Evolutionary conservation across 257 asterid species (phyloP).

Genomic region (Nicotiana undulata): DNA sequence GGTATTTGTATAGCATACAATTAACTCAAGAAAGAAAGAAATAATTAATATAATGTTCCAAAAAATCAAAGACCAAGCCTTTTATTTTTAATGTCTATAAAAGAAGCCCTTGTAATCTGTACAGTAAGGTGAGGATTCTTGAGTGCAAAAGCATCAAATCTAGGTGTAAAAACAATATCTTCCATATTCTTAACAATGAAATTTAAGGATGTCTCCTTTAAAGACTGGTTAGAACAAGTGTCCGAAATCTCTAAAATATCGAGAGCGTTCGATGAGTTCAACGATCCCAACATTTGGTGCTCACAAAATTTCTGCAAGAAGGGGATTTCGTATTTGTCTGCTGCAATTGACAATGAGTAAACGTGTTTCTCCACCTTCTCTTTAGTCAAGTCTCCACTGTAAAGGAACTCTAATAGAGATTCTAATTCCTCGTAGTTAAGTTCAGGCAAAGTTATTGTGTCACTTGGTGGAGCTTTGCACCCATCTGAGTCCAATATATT

Average conservation of each 20-base stretch:
- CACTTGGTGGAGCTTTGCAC: slow-evolving; percentile 72
- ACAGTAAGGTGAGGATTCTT: slow-evolving; percentile 89
- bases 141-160: slow-evolving; percentile 77
- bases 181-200: slow-evolving; percentile 85
- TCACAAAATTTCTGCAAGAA: slow-evolving; percentile 66
- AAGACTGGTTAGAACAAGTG: slow-evolving; percentile 56
- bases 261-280: slow-evolving; percentile 61
- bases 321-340: slow-evolving; percentile 80
- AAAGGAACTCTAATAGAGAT: slow-evolving; percentile 59
- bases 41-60: not conserved
- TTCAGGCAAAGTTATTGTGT: slow-evolving; percentile 56
- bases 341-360: slow-evolving; percentile 67
- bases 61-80: slow-evolving; percentile 23
- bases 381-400: slow-evolving; percentile 54
- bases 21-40: not conserved
- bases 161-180: slow-evolving; percentile 63
- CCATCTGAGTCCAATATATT: slow-evolving; percentile 66
- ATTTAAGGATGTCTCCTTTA: slow-evolving; percentile 64
- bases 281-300: slow-evolving; percentile 59
- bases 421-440: slow-evolving; percentile 56
- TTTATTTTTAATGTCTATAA: slow-evolving; percentile 57
- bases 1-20: not conserved
- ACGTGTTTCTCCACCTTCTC: slow-evolving; percentile 64
- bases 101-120: slow-evolving; percentile 84
- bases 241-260: slow-evolving; percentile 70